Evolutionary conservation across 768 basidiomycete genomes (phyloP).

Genomic region (Strobilomyces echinocephalus): DNA sequence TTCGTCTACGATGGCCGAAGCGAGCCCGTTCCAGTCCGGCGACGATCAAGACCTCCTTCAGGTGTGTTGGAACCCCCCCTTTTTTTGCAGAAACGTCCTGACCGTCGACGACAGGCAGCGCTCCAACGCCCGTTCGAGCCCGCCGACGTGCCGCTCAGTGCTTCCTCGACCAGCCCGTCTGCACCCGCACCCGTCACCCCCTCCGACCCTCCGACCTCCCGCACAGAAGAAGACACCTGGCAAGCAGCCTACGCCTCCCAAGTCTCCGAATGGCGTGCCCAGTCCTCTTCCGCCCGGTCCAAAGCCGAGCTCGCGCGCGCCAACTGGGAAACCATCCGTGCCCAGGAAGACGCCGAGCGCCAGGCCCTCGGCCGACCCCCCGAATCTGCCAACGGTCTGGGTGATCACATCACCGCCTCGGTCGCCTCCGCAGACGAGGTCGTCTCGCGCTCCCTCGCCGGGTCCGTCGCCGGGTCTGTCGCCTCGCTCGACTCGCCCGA

Average conservation of each 20-base stretch:
- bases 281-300: slow-evolving; percentile 65
- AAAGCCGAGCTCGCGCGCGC: slow-evolving; percentile 72
- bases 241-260: slow-evolving; percentile 66
- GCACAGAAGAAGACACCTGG: slow-evolving; percentile 46
- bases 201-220: not conserved
- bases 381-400: slow-evolving; percentile 22
- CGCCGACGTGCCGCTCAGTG: slow-evolving; percentile 15
- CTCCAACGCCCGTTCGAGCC: slow-evolving; percentile 27
- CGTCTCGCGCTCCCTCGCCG: slow-evolving; percentile 17
- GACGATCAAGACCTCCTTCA: slow-evolving; percentile 24
- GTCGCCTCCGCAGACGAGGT: slow-evolving; percentile 14
- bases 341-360: slow-evolving; percentile 41
- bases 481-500: slow-evolving; percentile 18
- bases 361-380: slow-evolving; percentile 24
- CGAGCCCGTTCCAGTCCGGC: slow-evolving; percentile 17
- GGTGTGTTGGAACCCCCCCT: slow-evolving; percentile 1
- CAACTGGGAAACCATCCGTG: slow-evolving; percentile 64
- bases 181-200: not conserved
- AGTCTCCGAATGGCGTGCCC: slow-evolving; percentile 64
- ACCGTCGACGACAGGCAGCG: slow-evolving; percentile 15
- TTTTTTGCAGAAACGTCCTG: not conserved
- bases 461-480: slow-evolving; percentile 18
- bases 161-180: not conserved
- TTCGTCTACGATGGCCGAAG: slow-evolving; percentile 24
- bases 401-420: slow-evolving; percentile 24